A percentile compares a stretch with the other conserved stretches of the same genome.
Evolutionary conservation across 176 grass and related monocot species (phyloP).

Genomic region (bread wheat (Triticum aestivum)): IWGSC_CS_RefSeq_v2.1 NC_057806.1:613914101-613914600

Average conservation of each 20-base stretch:
- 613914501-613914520: constrained; percentile 88
- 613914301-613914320: background rate
- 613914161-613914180: background rate
- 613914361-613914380: background rate
- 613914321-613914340: background rate
- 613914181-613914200: background rate
- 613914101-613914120: background rate
- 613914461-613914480: constrained; percentile 16
- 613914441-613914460: constrained; percentile 29
- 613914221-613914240: background rate
- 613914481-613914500: constrained; percentile 43
- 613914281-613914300: background rate
- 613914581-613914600: constrained; percentile 88
- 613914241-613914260: background rate
- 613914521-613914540: constrained; percentile 87
- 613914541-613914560: constrained; percentile 92
- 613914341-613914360: background rate
- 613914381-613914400: background rate
- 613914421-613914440: background rate
- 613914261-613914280: background rate
- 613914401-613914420: constrained; percentile 8
- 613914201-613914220: background rate
- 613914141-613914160: background rate
- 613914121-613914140: background rate
- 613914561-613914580: constrained; percentile 98